Conservation (phyloP, 371 early-diverging fungal genomes). For the Sporodiniella umbellata region DNA sequence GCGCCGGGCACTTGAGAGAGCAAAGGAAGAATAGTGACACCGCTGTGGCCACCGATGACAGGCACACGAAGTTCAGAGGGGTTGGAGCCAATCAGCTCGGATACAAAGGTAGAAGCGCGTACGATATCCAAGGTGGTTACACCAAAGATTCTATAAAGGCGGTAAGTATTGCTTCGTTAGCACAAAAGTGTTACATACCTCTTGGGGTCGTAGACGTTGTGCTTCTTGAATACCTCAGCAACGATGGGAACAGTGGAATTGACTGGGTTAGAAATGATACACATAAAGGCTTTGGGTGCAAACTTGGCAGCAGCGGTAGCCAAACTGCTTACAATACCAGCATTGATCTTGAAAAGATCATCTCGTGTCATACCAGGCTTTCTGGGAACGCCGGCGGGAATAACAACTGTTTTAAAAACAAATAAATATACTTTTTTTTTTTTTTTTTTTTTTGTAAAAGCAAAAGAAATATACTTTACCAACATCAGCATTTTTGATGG, state of each 20-base stretch:
- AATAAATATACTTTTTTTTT: background rate
- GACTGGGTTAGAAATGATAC: constrained; percentile 99
- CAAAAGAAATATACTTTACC: constrained; percentile 30
- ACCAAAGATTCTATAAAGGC: constrained; percentile 69
- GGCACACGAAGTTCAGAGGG: constrained; percentile 63
- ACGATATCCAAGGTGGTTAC: constrained; percentile 90
- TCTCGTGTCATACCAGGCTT: constrained; percentile 99
- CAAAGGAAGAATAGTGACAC: constrained; percentile 85
- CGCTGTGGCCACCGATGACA: constrained; percentile 93
- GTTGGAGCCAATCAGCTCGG: constrained; percentile 50
- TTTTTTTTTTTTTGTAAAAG: too few species aligned
- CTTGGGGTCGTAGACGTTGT: constrained; percentile 85
- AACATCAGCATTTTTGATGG: constrained; percentile 43
- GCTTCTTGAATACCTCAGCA: constrained; percentile 92
- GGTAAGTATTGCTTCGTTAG: background rate
- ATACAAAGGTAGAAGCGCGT: constrained; percentile 83
- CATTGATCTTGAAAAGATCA: constrained; percentile 98
- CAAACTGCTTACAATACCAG: constrained; percentile 89
- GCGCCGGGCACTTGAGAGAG: constrained; percentile 61
- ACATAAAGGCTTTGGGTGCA: constrained; percentile 94
- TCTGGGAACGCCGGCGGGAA: constrained; percentile 99
- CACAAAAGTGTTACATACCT: constrained; percentile 37
- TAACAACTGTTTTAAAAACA: constrained; percentile 63
- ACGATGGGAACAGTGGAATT: constrained; percentile 99
- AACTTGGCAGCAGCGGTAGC: constrained; percentile 60